Evolutionary conservation across 148 eudicot species (phyloP).

Genomic region (Camellia granthamiana): DNA sequence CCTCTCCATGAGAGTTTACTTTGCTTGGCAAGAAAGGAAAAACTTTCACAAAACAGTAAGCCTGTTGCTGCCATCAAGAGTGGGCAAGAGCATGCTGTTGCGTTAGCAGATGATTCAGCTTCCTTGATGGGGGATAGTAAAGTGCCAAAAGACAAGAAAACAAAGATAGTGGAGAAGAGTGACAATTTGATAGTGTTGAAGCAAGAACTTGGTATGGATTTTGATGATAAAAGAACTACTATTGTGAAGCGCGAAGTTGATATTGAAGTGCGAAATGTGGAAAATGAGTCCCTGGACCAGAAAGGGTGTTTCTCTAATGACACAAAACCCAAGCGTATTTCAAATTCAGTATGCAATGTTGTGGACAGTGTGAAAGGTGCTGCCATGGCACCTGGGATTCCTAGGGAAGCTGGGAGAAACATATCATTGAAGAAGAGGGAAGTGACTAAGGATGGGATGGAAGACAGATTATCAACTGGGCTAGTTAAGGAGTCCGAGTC

Average conservation of each 20-base stretch:
- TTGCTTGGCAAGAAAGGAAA: slow-evolving; percentile 25
- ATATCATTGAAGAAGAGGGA: slow-evolving; percentile 24
- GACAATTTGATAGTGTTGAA: slow-evolving; percentile 19
- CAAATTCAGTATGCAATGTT: slow-evolving; percentile 11
- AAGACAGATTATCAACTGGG: slow-evolving; percentile 26
- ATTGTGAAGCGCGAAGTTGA: slow-evolving; percentile 8
- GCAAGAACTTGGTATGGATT: slow-evolving; percentile 11
- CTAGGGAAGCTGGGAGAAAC: slow-evolving; percentile 22
- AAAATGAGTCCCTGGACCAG: slow-evolving; percentile 7
- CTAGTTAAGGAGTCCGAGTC: slow-evolving; percentile 24
- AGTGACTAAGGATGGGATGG: slow-evolving; percentile 20
- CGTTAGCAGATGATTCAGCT: slow-evolving; percentile 19
- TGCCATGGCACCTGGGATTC: slow-evolving; percentile 11
- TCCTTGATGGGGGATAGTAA: slow-evolving; percentile 18
- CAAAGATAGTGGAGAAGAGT: slow-evolving; percentile 16
- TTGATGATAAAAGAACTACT: slow-evolving; percentile 12
- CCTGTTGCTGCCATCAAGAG: slow-evolving; percentile 15
- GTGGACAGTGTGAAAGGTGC: slow-evolving; percentile 15
- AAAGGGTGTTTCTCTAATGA: slow-evolving; percentile 16
- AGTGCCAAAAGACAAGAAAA: slow-evolving; percentile 28
- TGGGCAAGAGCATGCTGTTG: slow-evolving; percentile 15
- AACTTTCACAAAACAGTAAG: slow-evolving; percentile 11
- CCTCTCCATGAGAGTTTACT: slow-evolving; percentile 46
- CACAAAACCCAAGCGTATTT: slow-evolving; percentile 17
- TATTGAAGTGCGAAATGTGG: slow-evolving; percentile 19